Evolutionary conservation across 495 filamentous ascomycete genomes (phyloP), one percentile per base, ranked within the genome.

Genomic region (Symbiotaphrina buchneri): DNA sequence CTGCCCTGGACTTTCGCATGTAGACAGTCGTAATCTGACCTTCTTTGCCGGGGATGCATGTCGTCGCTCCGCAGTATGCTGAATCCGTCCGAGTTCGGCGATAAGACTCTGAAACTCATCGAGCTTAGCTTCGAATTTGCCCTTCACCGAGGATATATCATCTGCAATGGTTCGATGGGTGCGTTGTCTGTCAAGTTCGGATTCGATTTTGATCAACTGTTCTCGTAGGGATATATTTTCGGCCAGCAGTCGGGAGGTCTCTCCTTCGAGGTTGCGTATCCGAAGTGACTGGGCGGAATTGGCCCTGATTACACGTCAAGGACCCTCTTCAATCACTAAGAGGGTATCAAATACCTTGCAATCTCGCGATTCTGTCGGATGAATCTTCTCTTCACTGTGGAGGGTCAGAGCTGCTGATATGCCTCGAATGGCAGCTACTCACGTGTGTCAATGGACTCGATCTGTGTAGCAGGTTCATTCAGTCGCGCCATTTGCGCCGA

Each of bases 351-450:
- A 28, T 46, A 63, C 60, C 59, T 60, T 28, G 83, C 83, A 36
- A 97, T 82, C 42, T 94, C 87, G 35, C 82, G 71, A 49, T 97
- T 97, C 47, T 97, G 87, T 24, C 85, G 68, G 28, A 92, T 55
- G 45, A 87, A 91, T 45, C 77, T 68, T 40, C 79, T 59, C 46
- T 81, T 84, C 22, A 92, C 82, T 91, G 45, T 31, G 40, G 27
- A 38, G 30, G 23, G 11, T 8, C 33, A 7, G 14, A 14, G 11
- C 16, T 10, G 20, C 16, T 20, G 25, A 32, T 21, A 38, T 26
- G 22, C 36, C 28, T n/a, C 18, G 16, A 13, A 6, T 11, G 18
- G 14, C 14, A 28, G 18, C 21, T 22, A 69, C 82, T 53, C 61
- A 92, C 84, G 57, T 38, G 68, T 68, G 38, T 93, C 85, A 39